phyloP scores from a whole-genome alignment of 441 rosid species.

The Omphalea diandra region DNA sequence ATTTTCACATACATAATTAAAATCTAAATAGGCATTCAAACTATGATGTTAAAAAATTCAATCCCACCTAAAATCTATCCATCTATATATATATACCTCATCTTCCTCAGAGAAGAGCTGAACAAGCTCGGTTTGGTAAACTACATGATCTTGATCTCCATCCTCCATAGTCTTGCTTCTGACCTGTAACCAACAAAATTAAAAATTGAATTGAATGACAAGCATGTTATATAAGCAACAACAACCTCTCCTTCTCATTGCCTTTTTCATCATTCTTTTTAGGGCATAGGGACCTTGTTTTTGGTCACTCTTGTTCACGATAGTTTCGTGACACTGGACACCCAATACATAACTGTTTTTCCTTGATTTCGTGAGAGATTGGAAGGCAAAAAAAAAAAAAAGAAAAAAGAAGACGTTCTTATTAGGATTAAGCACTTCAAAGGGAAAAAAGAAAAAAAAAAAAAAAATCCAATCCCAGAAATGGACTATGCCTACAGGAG shows the following conservation, averaged over 20 bases:
- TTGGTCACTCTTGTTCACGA: conserved; percentile 42
- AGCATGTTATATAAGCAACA: neutral
- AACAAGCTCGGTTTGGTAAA: conserved; percentile 72
- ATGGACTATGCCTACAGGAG: too few species aligned
- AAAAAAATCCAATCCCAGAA: neutral
- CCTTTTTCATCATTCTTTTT: neutral
- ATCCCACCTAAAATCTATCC: neutral
- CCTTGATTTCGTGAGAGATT: conserved; percentile 41
- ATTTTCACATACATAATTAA: neutral
- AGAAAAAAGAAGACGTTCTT: too few species aligned
- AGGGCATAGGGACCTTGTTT: conserved; percentile 26
- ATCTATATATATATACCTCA: conserved; percentile 54
- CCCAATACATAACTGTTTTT: conserved; percentile 39
- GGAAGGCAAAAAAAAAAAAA: neutral
- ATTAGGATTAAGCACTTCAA: too few species aligned
- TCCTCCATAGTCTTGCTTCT: conserved; percentile 49
- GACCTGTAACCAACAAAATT: conserved; percentile 42
- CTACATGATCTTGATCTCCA: conserved; percentile 46
- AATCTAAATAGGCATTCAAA: neutral
- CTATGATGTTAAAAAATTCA: too few species aligned
- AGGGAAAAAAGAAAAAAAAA: too few species aligned
- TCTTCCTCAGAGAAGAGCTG: conserved; percentile 87
- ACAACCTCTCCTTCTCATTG: neutral
- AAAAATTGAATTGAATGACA: neutral
- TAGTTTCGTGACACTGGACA: conserved; percentile 51